phyloP scores from a whole-genome alignment of 2,329 filamentous ascomycete genomes.

The Calonectria pseudoreteaudii region DNA sequence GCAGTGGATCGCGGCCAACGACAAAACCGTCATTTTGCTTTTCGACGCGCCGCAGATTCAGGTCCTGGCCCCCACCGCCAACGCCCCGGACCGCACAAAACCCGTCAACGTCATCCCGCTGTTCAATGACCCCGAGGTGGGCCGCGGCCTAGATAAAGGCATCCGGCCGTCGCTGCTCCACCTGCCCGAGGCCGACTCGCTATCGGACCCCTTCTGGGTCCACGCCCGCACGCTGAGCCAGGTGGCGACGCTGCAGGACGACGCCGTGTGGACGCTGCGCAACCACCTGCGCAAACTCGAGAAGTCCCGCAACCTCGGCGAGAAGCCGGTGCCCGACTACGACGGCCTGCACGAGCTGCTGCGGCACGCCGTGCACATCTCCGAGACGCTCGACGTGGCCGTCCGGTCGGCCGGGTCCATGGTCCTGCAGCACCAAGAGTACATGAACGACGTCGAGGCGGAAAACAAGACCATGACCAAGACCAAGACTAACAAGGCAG shows the following conservation, averaged over 20 bases:
- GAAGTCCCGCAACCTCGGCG: conserved; percentile 21
- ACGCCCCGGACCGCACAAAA: too few species aligned
- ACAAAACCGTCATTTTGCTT: conserved; percentile 7
- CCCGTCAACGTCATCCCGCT: neutral
- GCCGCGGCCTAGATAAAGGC: neutral
- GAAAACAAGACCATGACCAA: too few species aligned
- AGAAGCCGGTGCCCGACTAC: conserved; percentile 49
- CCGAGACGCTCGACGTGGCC: conserved; percentile 54
- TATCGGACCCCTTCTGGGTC: neutral
- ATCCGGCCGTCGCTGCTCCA: neutral
- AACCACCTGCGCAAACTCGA: conserved; percentile 50
- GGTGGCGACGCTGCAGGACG: neutral
- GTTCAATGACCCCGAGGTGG: neutral
- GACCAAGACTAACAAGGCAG: neutral
- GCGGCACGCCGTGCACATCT: conserved; percentile 58
- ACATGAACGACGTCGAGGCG: conserved; percentile 29
- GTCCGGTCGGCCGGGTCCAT: conserved; percentile 48
- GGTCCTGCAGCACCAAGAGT: conserved; percentile 43
- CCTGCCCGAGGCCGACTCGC: neutral
- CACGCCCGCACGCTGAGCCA: neutral
- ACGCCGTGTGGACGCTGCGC: conserved; percentile 50
- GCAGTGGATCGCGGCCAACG: neutral
- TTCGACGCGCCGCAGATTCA: neutral
- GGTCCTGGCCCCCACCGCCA: neutral
- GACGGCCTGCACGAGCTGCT: conserved; percentile 54